Evolutionary conservation across 1,139 yeast genomes (phyloP), one percentile per base, ranked within the genome.

Genomic region (Pichia sp.): DNA sequence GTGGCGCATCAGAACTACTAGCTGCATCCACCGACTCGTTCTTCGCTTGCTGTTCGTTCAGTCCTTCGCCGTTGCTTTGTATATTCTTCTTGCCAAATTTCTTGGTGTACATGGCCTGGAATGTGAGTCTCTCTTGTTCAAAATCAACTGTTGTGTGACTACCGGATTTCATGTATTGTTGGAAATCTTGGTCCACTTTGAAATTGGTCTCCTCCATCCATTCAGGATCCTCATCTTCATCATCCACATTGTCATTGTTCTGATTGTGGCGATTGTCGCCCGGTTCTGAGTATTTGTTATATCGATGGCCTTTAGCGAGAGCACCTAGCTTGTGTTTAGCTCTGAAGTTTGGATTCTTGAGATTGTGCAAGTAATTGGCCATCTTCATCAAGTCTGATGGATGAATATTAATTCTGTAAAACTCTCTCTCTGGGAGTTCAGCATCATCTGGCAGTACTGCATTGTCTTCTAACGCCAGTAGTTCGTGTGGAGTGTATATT

Each of bases 181-280:
- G 44, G 25, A 54, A 49, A 38, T 47, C 51, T 10, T 41, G 31
- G 29, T 54, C 58, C 7, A 49, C 50, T 31, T 52, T 50, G 39
- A 53, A 53, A 33, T 54, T 55, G 2, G 55, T 49, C 27, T 53
- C 59, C 10, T 46, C 50, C 26, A 48, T 40, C 59, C 59, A 54
- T 33, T 49, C 57, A 2, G 59, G 59, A 12, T 32, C 31, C 8
- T 43, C 50, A 9, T 50, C 52, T 14, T 50, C 52, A 5, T 29
- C 37, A 1, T 25, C 37, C 10, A 22, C 25, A 5, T 28, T 24
- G 9, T 17, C 13, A 17, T 9, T 15, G 27, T 23, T 17, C n/a
- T n/a, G n/a, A n/a, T n/a, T n/a, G 14, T 23, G 12, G n/a, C 20
- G 27, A 24, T 30, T 17, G 16, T n/a, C 16, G 6, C 27, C 18